Evolutionary conservation across 2,329 filamentous ascomycete genomes (phyloP).

Genomic region (Colletotrichum abscissum): DNA sequence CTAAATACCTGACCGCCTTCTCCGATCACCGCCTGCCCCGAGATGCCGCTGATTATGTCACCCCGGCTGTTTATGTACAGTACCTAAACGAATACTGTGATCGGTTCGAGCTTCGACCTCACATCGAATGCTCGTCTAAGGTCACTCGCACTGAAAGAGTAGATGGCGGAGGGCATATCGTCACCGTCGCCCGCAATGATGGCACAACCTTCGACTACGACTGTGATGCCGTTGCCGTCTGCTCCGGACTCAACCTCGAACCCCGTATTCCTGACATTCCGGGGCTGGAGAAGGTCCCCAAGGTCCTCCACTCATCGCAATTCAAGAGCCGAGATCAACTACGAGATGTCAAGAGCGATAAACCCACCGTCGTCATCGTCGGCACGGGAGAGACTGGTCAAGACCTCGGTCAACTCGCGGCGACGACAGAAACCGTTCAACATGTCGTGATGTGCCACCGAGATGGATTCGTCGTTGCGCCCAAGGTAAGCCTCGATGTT

Average conservation of each 20-base stretch:
- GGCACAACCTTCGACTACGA: conserved; percentile 19
- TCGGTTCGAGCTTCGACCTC: conserved; percentile 49
- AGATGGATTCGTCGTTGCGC: conserved; percentile 57
- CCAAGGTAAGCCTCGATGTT: conserved; percentile 47
- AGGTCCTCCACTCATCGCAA: conserved; percentile 55
- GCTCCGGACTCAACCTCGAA: conserved; percentile 55
- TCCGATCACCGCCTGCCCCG: conserved; percentile 58
- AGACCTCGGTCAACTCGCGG: conserved; percentile 56
- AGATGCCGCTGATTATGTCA: conserved; percentile 57
- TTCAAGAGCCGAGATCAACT: conserved; percentile 56
- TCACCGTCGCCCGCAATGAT: conserved; percentile 6
- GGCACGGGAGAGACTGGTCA: conserved; percentile 59
- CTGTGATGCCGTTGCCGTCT: conserved; percentile 60
- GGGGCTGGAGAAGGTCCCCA: conserved; percentile 51
- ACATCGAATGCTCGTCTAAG: conserved; percentile 49
- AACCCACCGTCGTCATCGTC: conserved; percentile 53
- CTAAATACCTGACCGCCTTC: conserved; percentile 61
- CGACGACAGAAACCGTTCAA: conserved; percentile 53
- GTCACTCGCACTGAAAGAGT: conserved; percentile 43
- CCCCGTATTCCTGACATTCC: conserved; percentile 52
- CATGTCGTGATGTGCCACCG: conserved; percentile 57
- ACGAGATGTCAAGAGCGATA: conserved; percentile 44
- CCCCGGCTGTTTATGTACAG: conserved; percentile 50
- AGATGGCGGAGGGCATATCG: conserved; percentile 12
- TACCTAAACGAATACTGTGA: conserved; percentile 56